Percentiles rank a stretch among this genome's conserved stretches.
Evolutionary conservation across 768 basidiomycete species (phyloP).

Genomic region (Kwoniella heveanensis): DNA sequence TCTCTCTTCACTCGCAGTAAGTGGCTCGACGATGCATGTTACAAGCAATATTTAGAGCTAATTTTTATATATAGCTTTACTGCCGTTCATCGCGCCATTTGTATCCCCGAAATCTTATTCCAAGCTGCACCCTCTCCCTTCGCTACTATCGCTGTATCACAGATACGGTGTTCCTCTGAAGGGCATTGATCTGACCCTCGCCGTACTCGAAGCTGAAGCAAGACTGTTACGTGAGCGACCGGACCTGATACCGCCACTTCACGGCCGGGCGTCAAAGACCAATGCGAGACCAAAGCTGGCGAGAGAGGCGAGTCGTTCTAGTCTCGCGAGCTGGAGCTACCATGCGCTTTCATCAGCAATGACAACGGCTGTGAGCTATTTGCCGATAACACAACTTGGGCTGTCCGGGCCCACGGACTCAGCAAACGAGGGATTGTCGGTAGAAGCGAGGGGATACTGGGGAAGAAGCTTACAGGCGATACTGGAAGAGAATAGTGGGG

Average conservation of each 20-base stretch:
- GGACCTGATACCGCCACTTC: slow-evolving; percentile 15
- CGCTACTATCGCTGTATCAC: slow-evolving; percentile 26
- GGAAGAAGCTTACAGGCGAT: background rate
- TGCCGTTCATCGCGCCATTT: slow-evolving; percentile 38
- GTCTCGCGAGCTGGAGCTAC: slow-evolving; percentile 23
- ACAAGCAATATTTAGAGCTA: no score
- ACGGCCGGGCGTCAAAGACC: background rate
- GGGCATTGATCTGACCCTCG: slow-evolving; percentile 28
- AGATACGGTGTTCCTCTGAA: slow-evolving; percentile 26
- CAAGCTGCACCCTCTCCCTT: slow-evolving; percentile 40
- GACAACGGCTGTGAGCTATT: slow-evolving; percentile 21
- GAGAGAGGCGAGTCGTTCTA: slow-evolving; percentile 8
- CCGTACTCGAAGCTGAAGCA: slow-evolving; percentile 34
- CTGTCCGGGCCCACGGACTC: background rate
- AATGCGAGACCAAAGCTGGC: background rate
- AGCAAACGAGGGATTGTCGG: background rate
- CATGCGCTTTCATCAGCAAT: slow-evolving; percentile 19
- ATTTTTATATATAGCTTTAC: slow-evolving; percentile 21
- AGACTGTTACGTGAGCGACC: slow-evolving; percentile 16
- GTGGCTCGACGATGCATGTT: no score
- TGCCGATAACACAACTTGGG: slow-evolving; percentile 15
- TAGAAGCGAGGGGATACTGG: slow-evolving; percentile 28
- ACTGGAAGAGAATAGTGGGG: slow-evolving; percentile 1
- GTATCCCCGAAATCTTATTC: slow-evolving; percentile 44
- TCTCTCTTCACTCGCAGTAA: slow-evolving; percentile 41